phyloP scores from a whole-genome alignment of 176 grass and related monocot species.

The Aegilops longissima region DNA sequence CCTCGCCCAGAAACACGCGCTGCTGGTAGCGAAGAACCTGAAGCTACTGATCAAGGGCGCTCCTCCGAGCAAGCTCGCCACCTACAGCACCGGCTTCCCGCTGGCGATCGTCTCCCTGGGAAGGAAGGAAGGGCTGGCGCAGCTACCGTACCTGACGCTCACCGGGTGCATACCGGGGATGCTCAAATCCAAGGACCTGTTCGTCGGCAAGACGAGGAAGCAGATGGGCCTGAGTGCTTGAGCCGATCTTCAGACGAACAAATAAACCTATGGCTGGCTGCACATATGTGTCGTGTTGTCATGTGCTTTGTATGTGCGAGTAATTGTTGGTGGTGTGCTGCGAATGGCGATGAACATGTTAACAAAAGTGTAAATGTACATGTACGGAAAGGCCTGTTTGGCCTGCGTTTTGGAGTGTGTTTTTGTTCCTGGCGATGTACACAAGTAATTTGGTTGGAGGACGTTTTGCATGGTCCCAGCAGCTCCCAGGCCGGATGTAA shows the following conservation, averaged over 20 bases:
- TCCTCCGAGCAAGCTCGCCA: conserved; percentile 33
- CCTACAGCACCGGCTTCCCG: conserved; percentile 32
- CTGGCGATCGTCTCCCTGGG: conserved; percentile 57
- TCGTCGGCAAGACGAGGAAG: conserved; percentile 54
- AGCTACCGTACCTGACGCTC: conserved; percentile 46
- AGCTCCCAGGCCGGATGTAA: background rate
- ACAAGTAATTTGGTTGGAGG: background rate
- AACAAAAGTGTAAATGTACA: background rate
- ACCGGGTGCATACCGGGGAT: conserved; percentile 47
- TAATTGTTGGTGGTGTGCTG: background rate
- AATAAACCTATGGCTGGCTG: background rate
- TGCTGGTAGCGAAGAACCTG: conserved; percentile 59
- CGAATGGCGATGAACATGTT: background rate
- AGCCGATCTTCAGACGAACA: background rate
- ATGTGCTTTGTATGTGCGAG: background rate
- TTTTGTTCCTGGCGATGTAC: background rate
- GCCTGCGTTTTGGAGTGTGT: background rate
- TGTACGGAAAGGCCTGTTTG: background rate
- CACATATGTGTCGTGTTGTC: background rate
- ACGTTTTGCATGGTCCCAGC: background rate
- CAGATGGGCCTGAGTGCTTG: conserved; percentile 44
- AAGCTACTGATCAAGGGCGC: conserved; percentile 43
- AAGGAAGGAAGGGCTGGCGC: conserved; percentile 56
- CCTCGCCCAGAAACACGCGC: conserved; percentile 51
- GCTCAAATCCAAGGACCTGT: conserved; percentile 58